Evolutionary conservation across 2,329 filamentous ascomycete genomes (phyloP).

Genomic region (Diplodia scrobiculata): DNA sequence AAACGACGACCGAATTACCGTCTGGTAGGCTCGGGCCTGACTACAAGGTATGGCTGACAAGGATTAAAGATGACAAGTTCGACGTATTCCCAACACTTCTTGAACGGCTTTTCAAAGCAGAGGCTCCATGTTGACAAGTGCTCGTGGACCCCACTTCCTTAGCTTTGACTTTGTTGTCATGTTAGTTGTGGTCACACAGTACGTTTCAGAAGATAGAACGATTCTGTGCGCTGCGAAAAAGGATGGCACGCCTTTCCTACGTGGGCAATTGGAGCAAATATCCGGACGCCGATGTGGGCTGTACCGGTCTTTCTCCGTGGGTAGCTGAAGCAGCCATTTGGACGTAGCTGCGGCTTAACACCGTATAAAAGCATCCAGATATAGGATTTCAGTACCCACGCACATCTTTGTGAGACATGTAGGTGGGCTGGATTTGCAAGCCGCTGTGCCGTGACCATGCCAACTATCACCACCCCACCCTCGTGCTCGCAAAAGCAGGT

Average conservation of each 20-base stretch:
- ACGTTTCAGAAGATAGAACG: too few relatives aligned
- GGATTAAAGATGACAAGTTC: background rate
- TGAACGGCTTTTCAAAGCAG: background rate
- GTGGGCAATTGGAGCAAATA: too few relatives aligned
- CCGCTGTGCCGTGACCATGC: background rate
- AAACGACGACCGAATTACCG: background rate
- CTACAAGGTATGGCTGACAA: background rate
- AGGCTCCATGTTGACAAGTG: background rate
- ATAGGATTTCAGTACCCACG: too few relatives aligned
- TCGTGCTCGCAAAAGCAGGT: constrained; percentile 16
- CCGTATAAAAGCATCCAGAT: too few relatives aligned
- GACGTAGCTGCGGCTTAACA: too few relatives aligned
- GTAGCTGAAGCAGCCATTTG: too few relatives aligned
- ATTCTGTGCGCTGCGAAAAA: too few relatives aligned
- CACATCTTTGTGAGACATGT: too few relatives aligned
- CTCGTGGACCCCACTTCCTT: background rate
- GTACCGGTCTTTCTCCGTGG: too few relatives aligned
- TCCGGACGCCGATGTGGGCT: too few relatives aligned
- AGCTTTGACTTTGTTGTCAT: background rate
- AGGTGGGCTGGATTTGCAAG: too few relatives aligned
- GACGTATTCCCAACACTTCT: background rate
- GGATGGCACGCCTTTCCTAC: too few relatives aligned
- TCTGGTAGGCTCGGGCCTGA: background rate
- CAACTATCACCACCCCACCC: constrained; percentile 10
- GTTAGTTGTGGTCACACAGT: background rate